Percentiles rank a stretch among this genome's conserved stretches.
Evolutionary conservation across 2,329 filamentous ascomycete genomes (phyloP).

Genomic region (Monilinia fructigena): DNA sequence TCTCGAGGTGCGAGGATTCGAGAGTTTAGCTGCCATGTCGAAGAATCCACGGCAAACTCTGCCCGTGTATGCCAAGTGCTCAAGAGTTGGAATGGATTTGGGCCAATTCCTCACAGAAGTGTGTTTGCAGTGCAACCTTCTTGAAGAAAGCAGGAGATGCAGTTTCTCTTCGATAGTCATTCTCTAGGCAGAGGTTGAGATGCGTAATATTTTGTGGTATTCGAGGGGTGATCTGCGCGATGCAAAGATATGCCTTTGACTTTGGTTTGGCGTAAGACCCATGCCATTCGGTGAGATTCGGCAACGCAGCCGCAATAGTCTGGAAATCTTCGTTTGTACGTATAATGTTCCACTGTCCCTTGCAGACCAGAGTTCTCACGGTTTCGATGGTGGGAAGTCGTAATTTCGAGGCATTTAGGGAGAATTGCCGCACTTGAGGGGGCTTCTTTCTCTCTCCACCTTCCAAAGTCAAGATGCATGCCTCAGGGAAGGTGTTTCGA

Average conservation of each 20-base stretch:
- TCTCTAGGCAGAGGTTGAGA: constrained; percentile 68
- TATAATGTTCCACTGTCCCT: constrained; percentile 76
- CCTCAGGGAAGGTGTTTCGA: constrained; percentile 53
- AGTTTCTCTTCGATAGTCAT: constrained; percentile 66
- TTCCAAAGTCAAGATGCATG: constrained; percentile 68
- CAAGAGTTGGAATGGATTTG: constrained; percentile 57
- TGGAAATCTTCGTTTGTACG: constrained; percentile 62
- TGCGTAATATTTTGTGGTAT: constrained; percentile 59
- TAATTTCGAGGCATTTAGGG: constrained; percentile 14
- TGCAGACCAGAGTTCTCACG: constrained; percentile 67
- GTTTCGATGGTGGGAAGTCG: constrained; percentile 43
- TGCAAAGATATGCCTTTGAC: constrained; percentile 69
- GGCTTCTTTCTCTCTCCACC: constrained; percentile 76
- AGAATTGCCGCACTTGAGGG: constrained; percentile 62
- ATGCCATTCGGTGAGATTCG: constrained; percentile 58
- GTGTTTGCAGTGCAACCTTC: constrained; percentile 56
- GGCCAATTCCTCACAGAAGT: constrained; percentile 66
- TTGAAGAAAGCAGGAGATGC: constrained; percentile 59
- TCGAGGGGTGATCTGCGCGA: constrained; percentile 60
- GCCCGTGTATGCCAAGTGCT: constrained; percentile 70
- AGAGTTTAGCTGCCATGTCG: constrained; percentile 52
- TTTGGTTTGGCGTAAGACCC: constrained; percentile 65
- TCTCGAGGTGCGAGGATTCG: constrained; percentile 47
- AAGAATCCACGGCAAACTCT: constrained; percentile 71
- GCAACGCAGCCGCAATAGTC: constrained; percentile 60